Conservation (phyloP, 2,329 filamentous ascomycete species). For the Ceratocystis huliohia region DNA sequence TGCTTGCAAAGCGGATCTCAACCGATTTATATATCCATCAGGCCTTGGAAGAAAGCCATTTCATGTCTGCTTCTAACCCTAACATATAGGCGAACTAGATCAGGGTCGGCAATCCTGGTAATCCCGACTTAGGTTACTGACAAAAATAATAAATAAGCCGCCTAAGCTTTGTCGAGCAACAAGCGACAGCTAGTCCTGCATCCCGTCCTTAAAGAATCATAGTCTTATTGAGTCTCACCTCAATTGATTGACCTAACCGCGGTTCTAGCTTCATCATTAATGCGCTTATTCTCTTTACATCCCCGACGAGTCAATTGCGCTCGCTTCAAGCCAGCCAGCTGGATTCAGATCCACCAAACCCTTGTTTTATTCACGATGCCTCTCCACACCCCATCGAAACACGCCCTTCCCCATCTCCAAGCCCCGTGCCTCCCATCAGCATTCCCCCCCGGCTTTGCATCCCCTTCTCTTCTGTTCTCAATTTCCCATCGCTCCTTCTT, state of each 20-base stretch:
- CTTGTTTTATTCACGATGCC: not conserved
- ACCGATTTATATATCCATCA: too few species aligned
- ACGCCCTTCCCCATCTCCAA: not conserved
- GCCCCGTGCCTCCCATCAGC: not conserved
- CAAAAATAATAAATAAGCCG: too few species aligned
- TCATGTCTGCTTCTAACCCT: too few species aligned
- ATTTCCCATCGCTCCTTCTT: conserved; percentile 16
- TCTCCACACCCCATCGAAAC: not conserved
- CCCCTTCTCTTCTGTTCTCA: not conserved
- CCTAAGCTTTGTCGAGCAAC: too few species aligned
- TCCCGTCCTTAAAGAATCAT: too few species aligned
- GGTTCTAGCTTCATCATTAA: not conserved
- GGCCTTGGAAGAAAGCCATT: too few species aligned
- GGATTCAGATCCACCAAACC: not conserved
- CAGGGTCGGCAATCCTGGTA: too few species aligned
- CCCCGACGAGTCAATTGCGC: not conserved
- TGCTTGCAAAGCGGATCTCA: too few species aligned
- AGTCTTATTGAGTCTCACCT: not conserved
- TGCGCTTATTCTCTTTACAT: not conserved
- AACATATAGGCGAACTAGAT: too few species aligned
- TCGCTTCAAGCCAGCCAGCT: not conserved
- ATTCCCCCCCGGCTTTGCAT: not conserved
- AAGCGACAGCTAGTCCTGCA: too few species aligned
- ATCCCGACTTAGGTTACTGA: too few species aligned
- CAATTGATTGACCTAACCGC: not conserved